These are phyloP conservation scores for Postia placenta DNA, from an alignment of 768 basidiomycete genomes.

Conservation along the genomic window DNA sequence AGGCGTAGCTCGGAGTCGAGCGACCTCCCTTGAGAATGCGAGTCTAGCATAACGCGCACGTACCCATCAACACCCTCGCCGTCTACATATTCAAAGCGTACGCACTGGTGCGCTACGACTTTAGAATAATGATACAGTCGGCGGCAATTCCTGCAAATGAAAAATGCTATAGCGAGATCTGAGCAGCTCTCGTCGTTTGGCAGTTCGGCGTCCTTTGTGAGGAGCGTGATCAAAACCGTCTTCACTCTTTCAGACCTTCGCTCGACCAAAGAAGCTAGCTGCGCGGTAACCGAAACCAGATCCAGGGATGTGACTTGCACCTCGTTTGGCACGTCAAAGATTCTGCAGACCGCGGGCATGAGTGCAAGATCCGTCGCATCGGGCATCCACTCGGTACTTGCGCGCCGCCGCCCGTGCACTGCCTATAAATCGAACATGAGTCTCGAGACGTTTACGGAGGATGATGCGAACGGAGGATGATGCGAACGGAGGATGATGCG, in stretches of 20 bases:
- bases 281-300: not conserved
- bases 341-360: not conserved
- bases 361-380: not conserved
- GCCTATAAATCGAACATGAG: not conserved
- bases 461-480: too few relatives aligned
- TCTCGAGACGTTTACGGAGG: not conserved
- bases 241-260: not conserved
- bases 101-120: not conserved
- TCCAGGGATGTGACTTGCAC: not conserved
- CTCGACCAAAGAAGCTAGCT: not conserved
- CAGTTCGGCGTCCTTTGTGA: not conserved
- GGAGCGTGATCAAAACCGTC: not conserved
- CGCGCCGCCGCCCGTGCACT: not conserved
- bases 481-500: too few relatives aligned
- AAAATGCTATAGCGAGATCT: not conserved
- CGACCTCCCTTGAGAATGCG: too few relatives aligned
- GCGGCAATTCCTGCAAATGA: not conserved
- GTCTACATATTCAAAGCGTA: too few relatives aligned
- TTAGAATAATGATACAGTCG: not conserved
- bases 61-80: not conserved
- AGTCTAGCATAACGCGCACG: too few relatives aligned
- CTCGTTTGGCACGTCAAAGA: not conserved
- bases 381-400: not conserved
- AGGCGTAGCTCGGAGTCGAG: too few relatives aligned
- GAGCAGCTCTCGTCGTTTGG: not conserved